Percentiles rank a stretch among this genome's conserved stretches.
Evolutionary conservation across 139 green algal genomes (phyloP).

Genomic region (Picochlorum sp.): DNA sequence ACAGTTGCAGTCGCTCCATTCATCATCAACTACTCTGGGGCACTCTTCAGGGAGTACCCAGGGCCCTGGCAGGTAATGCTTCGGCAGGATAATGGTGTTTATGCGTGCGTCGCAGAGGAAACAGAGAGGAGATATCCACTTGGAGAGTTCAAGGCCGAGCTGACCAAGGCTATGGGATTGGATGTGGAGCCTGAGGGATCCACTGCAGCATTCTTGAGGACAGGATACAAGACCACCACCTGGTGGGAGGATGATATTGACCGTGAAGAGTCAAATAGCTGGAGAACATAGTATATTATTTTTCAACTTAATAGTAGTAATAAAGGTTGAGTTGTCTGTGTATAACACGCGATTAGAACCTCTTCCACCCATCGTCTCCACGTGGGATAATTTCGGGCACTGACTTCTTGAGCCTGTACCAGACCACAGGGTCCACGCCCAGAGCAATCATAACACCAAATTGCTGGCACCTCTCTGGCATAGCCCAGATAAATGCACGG

Average conservation of each 20-base stretch:
- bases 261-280: slow-evolving; percentile 53
- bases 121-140: slow-evolving; percentile 60
- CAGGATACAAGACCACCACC: slow-evolving; percentile 77
- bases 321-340: too few species aligned
- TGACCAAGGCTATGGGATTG: slow-evolving; percentile 76
- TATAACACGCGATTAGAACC: background rate
- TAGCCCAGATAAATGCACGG: slow-evolving; percentile 40
- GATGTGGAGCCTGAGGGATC: slow-evolving; percentile 73
- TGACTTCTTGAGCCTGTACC: slow-evolving; percentile 5
- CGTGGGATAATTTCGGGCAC: slow-evolving; percentile 26
- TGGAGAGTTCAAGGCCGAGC: slow-evolving; percentile 68
- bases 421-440: slow-evolving; percentile 11
- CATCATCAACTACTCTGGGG: slow-evolving; percentile 85
- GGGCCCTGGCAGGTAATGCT: slow-evolving; percentile 92
- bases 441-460: slow-evolving; percentile 25
- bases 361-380: slow-evolving; percentile 25
- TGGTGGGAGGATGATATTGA: slow-evolving; percentile 84
- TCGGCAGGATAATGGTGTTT: slow-evolving; percentile 70
- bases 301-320: background rate
- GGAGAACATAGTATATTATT: slow-evolving; percentile 42
- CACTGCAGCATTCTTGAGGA: slow-evolving; percentile 62
- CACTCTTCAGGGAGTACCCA: slow-evolving; percentile 83
- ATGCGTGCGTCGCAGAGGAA: slow-evolving; percentile 71
- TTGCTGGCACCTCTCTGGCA: slow-evolving; percentile 28
- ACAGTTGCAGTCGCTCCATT: slow-evolving; percentile 64